Base-by-base conservation (phyloP, 352 stramenopile species). In the Globisporangium acanthophoron region DNA sequence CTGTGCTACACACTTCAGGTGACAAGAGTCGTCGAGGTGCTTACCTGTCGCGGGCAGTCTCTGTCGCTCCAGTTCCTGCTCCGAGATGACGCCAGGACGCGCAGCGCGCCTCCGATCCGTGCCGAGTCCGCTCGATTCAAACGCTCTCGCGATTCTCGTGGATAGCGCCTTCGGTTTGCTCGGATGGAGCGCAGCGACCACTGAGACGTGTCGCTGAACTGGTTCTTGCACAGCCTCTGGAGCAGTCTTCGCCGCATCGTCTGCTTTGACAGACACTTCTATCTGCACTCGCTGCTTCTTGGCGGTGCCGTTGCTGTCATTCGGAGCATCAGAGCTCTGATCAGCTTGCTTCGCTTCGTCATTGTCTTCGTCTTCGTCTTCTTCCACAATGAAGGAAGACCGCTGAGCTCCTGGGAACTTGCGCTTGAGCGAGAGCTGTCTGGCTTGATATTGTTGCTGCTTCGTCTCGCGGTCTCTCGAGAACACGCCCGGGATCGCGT, bases 401-500 rank as follows among this genome's bases (percentile, higher is more conserved):
- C 24, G 40, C 44, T 56, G 46, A 18, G 52, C 59, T 8, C 54
- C 35, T 40, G 54, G 47, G 35, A 52, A 46, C 24, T 40, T 56
- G 29, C 73, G 67, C 46, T 81, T 80, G 31, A 54, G 43, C 15
- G 48, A 24, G 9, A 21, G 54, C 1, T 11, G 51, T 20, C 6
- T 44, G 20, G 1, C 18, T 33, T 53, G 15, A 15, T 35, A 33
- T 5, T 37, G 31, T 27, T 41, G 27, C 15, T 41, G 48, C 43
- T 50, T 41, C 44, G 18, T 20, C 27, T 75, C 44, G 57, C 61
- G 63, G 11, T 64, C 58, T 1, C 62, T 48, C 0, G 79, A 77
- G 61, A 92, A 94, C 24, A 64, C 55, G 11, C 85, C 85, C 29
- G 70, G 80, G 59, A 94, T 92, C 27, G 79, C 70, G 39, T 83